Evolutionary conservation across 441 rosid species (phyloP).

Genomic region (Erodium trifolium): DNA sequence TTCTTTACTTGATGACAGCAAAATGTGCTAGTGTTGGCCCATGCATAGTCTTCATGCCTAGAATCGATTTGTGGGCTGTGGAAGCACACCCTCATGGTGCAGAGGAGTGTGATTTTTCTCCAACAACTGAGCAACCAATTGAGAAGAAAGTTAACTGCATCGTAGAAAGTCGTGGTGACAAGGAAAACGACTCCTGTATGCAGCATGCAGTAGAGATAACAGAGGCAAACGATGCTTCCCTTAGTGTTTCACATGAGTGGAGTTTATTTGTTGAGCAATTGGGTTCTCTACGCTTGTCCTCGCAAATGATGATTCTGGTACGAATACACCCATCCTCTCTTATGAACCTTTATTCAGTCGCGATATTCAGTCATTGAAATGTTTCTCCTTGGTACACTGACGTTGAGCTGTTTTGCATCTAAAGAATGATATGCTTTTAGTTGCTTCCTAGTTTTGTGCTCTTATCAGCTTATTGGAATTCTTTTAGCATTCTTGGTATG

Average conservation of each 20-base stretch:
- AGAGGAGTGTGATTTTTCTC: slow-evolving; percentile 21
- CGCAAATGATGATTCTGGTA: slow-evolving; percentile 88
- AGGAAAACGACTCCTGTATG: slow-evolving; percentile 17
- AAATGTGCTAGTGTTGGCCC: slow-evolving; percentile 70
- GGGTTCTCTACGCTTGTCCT: slow-evolving; percentile 64
- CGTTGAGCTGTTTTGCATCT: not conserved
- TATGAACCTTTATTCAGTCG: not conserved
- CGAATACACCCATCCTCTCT: slow-evolving; percentile 14
- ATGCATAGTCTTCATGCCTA: slow-evolving; percentile 75
- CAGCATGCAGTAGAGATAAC: slow-evolving; percentile 27
- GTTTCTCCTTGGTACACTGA: not conserved
- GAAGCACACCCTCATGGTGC: slow-evolving; percentile 35
- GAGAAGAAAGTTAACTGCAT: not conserved
- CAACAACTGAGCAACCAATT: not conserved
- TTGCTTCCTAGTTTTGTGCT: not conserved
- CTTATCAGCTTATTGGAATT: not conserved
- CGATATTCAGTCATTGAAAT: not conserved
- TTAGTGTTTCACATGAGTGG: slow-evolving; percentile 62
- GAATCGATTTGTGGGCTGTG: slow-evolving; percentile 93
- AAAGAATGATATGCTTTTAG: not conserved
- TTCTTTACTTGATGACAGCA: slow-evolving; percentile 46
- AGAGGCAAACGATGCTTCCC: slow-evolving; percentile 23
- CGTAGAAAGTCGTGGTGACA: slow-evolving; percentile 9
- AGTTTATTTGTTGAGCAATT: slow-evolving; percentile 82
- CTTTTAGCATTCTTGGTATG: not conserved